Conservation (phyloP, 139 green algal genomes). For the Spirogloea muscicola region DNA sequence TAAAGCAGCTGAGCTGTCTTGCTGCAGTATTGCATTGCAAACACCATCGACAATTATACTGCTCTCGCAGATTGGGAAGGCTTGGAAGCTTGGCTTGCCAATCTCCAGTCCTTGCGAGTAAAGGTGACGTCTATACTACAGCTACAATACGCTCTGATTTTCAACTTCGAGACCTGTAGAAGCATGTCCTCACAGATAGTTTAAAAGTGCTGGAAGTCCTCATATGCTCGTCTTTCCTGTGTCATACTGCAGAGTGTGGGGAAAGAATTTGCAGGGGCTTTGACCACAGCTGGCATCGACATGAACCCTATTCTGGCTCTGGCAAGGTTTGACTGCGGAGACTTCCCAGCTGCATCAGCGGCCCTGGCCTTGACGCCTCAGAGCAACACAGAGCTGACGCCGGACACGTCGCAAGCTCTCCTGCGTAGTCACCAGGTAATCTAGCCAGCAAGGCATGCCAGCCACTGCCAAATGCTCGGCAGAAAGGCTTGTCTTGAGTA, state of each 20-base stretch:
- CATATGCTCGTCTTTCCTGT: too few relatives aligned
- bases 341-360: slow-evolving; percentile 10
- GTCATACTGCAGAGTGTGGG: too few relatives aligned
- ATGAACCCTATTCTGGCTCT: slow-evolving; percentile 34
- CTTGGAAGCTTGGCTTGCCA: slow-evolving; percentile 20
- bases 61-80: slow-evolving; percentile 28
- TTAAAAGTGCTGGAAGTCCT: too few relatives aligned
- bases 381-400: slow-evolving; percentile 11
- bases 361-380: slow-evolving; percentile 33
- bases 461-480: neutral
- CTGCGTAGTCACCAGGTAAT: slow-evolving; percentile 28
- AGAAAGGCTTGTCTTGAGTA: neutral
- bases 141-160: too few relatives aligned
- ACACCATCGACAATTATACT: slow-evolving; percentile 27
- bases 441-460: slow-evolving; percentile 16
- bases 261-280: neutral
- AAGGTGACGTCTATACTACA: too few relatives aligned
- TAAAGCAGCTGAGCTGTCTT: too few relatives aligned
- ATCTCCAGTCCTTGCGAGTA: neutral
- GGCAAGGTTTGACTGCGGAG: slow-evolving; percentile 28
- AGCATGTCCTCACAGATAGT: too few relatives aligned
- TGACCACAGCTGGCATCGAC: neutral
- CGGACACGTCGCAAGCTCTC: slow-evolving; percentile 19
- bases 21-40: slow-evolving; percentile 27
- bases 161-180: too few relatives aligned